phyloP scores from a whole-genome alignment of 164 flowering plant genomes.

The Vitis labrusca region DNA sequence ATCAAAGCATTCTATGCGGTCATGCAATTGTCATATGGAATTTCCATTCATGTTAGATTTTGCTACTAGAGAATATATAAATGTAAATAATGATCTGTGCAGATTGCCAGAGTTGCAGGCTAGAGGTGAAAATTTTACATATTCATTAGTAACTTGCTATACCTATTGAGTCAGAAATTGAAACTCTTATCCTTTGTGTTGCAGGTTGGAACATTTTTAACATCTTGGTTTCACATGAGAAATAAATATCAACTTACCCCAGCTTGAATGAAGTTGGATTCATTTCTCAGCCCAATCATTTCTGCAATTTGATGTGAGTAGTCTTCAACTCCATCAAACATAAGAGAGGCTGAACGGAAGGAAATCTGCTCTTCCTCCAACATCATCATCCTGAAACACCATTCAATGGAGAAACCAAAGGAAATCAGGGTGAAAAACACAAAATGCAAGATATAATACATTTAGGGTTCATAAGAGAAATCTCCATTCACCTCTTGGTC shows the following conservation, averaged over 20 bases:
- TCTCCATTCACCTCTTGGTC: constrained; percentile 74
- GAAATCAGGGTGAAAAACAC: not conserved
- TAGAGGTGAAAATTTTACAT: no score
- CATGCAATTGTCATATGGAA: no score
- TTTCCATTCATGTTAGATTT: no score
- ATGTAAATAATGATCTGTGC: no score
- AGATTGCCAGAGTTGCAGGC: no score
- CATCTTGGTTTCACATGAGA: not conserved
- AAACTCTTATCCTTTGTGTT: no score
- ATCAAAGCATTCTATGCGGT: no score
- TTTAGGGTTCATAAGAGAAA: not conserved
- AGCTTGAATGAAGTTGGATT: constrained; percentile 69
- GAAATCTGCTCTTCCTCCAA: constrained; percentile 94
- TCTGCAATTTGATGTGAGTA: constrained; percentile 98
- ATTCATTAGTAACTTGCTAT: no score
- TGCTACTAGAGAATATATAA: no score
- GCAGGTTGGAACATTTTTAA: not conserved
- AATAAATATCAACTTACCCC: constrained; percentile 64
- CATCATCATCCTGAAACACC: constrained; percentile 88
- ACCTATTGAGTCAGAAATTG: no score
- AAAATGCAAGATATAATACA: not conserved
- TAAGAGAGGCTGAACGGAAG: constrained; percentile 73
- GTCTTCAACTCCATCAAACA: constrained; percentile 89
- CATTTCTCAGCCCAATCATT: constrained; percentile 92
- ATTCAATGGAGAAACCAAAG: constrained; percentile 5